A percentile compares a stretch with the other conserved stretches of the same genome.
Evolutionary conservation across 2,329 filamentous ascomycete species (phyloP).

Genomic region (Huntiella moniliformis): DNA sequence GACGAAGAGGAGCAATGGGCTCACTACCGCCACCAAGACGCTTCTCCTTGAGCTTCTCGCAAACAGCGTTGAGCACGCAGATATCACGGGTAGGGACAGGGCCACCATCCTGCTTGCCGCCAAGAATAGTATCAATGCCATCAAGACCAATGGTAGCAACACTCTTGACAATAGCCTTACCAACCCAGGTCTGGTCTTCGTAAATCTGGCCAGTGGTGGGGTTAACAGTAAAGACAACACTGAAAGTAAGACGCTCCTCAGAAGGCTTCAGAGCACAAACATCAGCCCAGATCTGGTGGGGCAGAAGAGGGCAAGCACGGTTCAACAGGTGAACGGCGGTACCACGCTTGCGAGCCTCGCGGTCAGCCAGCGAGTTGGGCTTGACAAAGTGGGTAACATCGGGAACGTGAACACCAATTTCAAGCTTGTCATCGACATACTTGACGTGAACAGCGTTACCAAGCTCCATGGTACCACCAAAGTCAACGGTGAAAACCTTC

Average conservation of each 20-base stretch:
- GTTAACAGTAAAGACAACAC: slow-evolving; percentile 83
- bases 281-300: slow-evolving; percentile 66
- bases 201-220: slow-evolving; percentile 56
- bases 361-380: slow-evolving; percentile 81
- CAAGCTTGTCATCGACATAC: slow-evolving; percentile 53
- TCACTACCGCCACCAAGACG: slow-evolving; percentile 65
- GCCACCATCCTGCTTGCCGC: slow-evolving; percentile 39
- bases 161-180: slow-evolving; percentile 86
- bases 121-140: slow-evolving; percentile 68
- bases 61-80: slow-evolving; percentile 58
- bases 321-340: slow-evolving; percentile 92
- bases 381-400: slow-evolving; percentile 97
- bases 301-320: slow-evolving; percentile 71
- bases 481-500: slow-evolving; percentile 79
- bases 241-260: slow-evolving; percentile 81
- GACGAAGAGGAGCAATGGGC: slow-evolving; percentile 65
- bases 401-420: slow-evolving; percentile 87
- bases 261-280: slow-evolving; percentile 73
- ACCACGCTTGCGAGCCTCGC: slow-evolving; percentile 93
- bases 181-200: slow-evolving; percentile 83
- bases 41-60: slow-evolving; percentile 77
- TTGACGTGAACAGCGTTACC: slow-evolving; percentile 90
- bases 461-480: slow-evolving; percentile 70
- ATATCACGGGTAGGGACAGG: slow-evolving; percentile 51
- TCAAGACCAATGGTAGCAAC: slow-evolving; percentile 66